Percentiles rank a stretch among this genome's conserved stretches.
These are phyloP conservation scores for Phialophora macrospora DNA, from an alignment of 2,329 filamentous ascomycete genomes.

Conservation along the genomic window DNA sequence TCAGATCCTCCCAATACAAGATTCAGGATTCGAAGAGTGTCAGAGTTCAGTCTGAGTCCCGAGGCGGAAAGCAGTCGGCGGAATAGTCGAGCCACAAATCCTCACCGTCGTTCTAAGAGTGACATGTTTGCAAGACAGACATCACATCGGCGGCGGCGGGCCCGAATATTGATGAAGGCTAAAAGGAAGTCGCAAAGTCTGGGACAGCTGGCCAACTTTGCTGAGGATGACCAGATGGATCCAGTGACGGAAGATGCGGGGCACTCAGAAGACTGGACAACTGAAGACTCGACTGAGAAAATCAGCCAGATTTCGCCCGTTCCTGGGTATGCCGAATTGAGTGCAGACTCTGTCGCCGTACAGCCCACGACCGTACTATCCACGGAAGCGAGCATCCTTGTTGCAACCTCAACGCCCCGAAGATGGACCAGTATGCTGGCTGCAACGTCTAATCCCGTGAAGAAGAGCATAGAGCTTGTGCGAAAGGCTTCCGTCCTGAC, in stretches of 20 bases:
- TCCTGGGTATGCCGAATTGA: slow-evolving; percentile 36
- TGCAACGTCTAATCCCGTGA: slow-evolving; percentile 34
- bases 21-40: slow-evolving; percentile 30
- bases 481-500: slow-evolving; percentile 36
- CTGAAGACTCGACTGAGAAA: slow-evolving; percentile 28
- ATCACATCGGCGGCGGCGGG: slow-evolving; percentile 28
- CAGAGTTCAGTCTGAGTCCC: slow-evolving; percentile 23
- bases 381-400: slow-evolving; percentile 19
- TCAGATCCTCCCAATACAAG: slow-evolving; percentile 27
- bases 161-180: slow-evolving; percentile 32
- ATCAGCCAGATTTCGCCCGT: slow-evolving; percentile 28
- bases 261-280: slow-evolving; percentile 29
- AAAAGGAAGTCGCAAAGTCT: slow-evolving; percentile 28
- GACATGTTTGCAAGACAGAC: slow-evolving; percentile 29
- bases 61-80: slow-evolving; percentile 1
- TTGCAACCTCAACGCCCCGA: slow-evolving; percentile 25
- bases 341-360: slow-evolving; percentile 32
- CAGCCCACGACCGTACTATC: slow-evolving; percentile 21
- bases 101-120: slow-evolving; percentile 33
- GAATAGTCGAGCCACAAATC: not conserved
- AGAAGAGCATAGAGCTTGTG: slow-evolving; percentile 32
- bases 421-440: slow-evolving; percentile 37
- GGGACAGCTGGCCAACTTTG: slow-evolving; percentile 8
- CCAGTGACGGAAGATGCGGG: not conserved
- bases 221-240: not conserved